Base-by-base conservation (phyloP, 2,329 filamentous ascomycete genomes). In the Ophiocordyceps camponoti-rufipedis region DNA sequence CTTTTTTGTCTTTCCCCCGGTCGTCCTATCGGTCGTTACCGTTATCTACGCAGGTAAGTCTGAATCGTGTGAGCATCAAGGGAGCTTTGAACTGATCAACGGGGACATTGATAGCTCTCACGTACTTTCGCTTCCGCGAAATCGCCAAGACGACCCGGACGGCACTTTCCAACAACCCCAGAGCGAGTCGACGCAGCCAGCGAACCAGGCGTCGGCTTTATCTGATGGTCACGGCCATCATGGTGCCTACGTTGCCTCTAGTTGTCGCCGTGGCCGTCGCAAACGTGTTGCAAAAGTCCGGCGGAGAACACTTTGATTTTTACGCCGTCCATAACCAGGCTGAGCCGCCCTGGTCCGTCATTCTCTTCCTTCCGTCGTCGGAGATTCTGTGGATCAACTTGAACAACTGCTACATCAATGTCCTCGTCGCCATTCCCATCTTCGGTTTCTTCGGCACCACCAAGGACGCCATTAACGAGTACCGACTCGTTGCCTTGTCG, bases 371-470 rank as follows among this genome's bases (percentile, higher is more conserved):
- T 2, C 63, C 67, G 0, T 68, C 65, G 28, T 59, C 58, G 48
- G 44, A 60, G 14, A 51, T 71, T 13, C 52, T 55, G 12, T 68
- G 66, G 44, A 45, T 54, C 1, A 53, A 60, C 43, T 51, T 72
- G 51, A 70, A 72, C 51, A 62, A 64, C 47, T 62, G 61, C 45
- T 78, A 71, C 58, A 62, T 75, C 18, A 50, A 64, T 19, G 68
- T 73, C 45, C 44, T 71, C 2, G 66, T 70, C 2, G 59, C 64
- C 5, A 52, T 70, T 1, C 62, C 67, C 42, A 63, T 76, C 43
- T 70, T 75, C 40, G 40, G 66, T 29, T 74, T 74, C 56, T 78
- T 77, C 46, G 74, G 74, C 42, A 66, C 66, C 47, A 74, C 69
- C n/a, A 64, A 63, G 28, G 72, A 76, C 29, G 70, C 70, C 11